Evolutionary conservation across 2,329 filamentous ascomycete genomes (phyloP).

Genomic region (Gaeumannomyces tritici): DNA sequence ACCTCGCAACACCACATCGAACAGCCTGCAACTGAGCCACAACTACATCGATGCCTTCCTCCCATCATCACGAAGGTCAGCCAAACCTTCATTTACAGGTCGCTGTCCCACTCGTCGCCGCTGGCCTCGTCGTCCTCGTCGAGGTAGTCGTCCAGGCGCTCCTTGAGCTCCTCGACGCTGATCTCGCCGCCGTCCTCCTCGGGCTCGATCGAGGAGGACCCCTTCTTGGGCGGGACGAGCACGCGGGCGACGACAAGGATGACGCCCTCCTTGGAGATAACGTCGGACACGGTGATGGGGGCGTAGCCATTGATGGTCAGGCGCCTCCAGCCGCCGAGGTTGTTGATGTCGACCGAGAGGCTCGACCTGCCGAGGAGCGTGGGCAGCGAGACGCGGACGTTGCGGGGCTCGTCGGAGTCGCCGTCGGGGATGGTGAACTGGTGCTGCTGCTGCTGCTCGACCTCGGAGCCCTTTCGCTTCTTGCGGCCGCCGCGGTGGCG

Average conservation of each 20-base stretch:
- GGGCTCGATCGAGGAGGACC: constrained; percentile 16
- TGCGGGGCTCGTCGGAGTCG: constrained; percentile 16
- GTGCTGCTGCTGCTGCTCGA: no score
- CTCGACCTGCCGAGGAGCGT: constrained; percentile 59
- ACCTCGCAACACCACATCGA: not conserved
- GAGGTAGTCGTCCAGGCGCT: constrained; percentile 37
- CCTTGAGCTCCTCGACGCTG: constrained; percentile 50
- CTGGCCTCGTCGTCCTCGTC: constrained; percentile 30
- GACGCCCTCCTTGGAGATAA: constrained; percentile 67
- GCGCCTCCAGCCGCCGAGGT: constrained; percentile 56
- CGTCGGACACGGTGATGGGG: constrained; percentile 58
- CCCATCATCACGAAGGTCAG: not conserved
- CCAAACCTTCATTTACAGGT: not conserved
- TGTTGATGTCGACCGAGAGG: constrained; percentile 61
- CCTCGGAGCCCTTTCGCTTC: constrained; percentile 15
- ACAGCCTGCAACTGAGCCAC: not conserved
- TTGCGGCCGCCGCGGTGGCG: constrained; percentile 13
- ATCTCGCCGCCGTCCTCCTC: constrained; percentile 38
- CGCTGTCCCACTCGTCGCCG: constrained; percentile 10
- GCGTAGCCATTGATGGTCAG: constrained; percentile 70
- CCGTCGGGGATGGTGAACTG: constrained; percentile 16
- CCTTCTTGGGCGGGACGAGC: constrained; percentile 63
- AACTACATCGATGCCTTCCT: not conserved
- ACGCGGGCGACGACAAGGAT: constrained; percentile 68
- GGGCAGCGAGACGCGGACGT: constrained; percentile 54